A percentile compares a stretch with the other conserved stretches of the same genome.
Conservation (phyloP, 345 rosid genomes). For the Brassica rapa region DNA sequence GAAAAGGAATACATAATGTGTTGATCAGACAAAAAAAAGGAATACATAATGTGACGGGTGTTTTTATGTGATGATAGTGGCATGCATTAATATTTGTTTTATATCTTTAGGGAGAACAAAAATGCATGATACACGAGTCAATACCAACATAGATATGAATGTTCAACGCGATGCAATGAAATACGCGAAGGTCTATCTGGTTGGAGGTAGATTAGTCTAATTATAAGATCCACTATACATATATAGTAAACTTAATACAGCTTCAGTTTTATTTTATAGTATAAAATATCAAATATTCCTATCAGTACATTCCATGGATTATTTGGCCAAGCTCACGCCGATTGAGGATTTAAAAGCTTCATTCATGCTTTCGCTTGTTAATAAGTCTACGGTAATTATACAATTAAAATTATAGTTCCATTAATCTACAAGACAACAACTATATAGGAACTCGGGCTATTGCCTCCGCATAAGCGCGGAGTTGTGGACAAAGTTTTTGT, state of each 20-base stretch:
- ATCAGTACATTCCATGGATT: background rate
- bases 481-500: no score
- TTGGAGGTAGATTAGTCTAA: background rate
- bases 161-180: background rate
- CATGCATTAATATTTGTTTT: slow-evolving; percentile 16
- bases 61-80: background rate
- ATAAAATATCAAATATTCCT: background rate
- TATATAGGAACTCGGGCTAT: background rate
- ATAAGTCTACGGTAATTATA: background rate
- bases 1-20: no score
- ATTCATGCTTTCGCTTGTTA: slow-evolving; percentile 14
- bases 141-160: background rate
- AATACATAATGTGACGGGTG: background rate
- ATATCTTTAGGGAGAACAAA: background rate
- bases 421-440: background rate
- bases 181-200: background rate
- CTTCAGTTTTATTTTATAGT: background rate
- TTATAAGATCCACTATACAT: background rate
- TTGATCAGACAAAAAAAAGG: no score
- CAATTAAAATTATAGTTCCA: background rate
- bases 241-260: background rate
- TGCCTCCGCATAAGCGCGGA: no score
- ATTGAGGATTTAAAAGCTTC: slow-evolving; percentile 19
- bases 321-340: slow-evolving; percentile 26
- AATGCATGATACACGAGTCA: slow-evolving; percentile 23